phyloP scores from a whole-genome alignment of 2,329 filamentous ascomycete genomes.

The Trichoderma sp. region DNA sequence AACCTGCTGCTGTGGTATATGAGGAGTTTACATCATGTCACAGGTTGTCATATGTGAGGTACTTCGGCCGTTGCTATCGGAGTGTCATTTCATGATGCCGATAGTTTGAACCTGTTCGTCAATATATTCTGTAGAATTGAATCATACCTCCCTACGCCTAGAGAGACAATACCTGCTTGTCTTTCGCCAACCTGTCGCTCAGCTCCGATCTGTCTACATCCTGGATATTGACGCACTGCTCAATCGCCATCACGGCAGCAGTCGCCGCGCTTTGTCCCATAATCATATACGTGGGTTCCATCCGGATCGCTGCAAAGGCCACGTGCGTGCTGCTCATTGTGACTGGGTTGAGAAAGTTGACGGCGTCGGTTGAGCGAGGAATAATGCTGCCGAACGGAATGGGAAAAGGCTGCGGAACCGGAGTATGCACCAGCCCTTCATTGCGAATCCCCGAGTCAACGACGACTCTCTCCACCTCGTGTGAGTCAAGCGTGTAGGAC shows the following conservation, averaged over 20 bases:
- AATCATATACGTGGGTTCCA: constrained; percentile 30
- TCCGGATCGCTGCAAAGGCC: constrained; percentile 28
- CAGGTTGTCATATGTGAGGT: too few species aligned
- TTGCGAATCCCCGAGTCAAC: constrained; percentile 32
- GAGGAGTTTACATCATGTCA: too few species aligned
- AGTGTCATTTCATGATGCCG: background rate
- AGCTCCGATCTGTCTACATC: constrained; percentile 22
- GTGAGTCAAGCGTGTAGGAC: constrained; percentile 35
- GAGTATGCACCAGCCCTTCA: constrained; percentile 32
- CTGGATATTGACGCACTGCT: constrained; percentile 24
- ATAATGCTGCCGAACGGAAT: constrained; percentile 25
- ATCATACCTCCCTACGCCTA: background rate
- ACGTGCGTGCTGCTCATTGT: constrained; percentile 30
- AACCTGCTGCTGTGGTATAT: too few species aligned
- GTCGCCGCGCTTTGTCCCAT: constrained; percentile 28
- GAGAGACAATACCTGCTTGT: constrained; percentile 11
- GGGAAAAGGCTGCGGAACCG: constrained; percentile 22
- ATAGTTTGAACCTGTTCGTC: background rate
- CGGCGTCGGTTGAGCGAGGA: constrained; percentile 12
- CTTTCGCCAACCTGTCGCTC: background rate
- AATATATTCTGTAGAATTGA: background rate
- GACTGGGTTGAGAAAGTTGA: constrained; percentile 29
- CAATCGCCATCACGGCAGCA: constrained; percentile 28
- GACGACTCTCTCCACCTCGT: constrained; percentile 34
- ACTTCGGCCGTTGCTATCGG: too few species aligned